phyloP scores from a whole-genome alignment of 768 basidiomycete species.

The Lactifluus pinguis region DNA sequence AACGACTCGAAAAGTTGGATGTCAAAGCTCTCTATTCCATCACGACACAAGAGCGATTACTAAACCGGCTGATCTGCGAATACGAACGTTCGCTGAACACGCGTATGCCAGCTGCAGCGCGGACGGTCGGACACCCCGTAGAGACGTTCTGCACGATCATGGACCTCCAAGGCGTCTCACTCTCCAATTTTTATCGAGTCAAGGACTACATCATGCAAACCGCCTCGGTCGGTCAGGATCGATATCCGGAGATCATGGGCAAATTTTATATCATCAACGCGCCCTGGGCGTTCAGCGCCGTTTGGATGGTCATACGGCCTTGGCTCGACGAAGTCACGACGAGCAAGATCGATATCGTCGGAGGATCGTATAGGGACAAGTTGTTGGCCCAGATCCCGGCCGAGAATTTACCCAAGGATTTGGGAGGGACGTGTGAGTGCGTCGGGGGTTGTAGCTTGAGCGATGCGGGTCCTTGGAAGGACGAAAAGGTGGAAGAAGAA shows the following conservation, averaged over 20 bases:
- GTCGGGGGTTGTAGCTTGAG: constrained; percentile 74
- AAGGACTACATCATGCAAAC: constrained; percentile 84
- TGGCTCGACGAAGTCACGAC: constrained; percentile 97
- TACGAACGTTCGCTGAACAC: constrained; percentile 83
- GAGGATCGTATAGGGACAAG: constrained; percentile 65
- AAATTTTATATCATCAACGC: constrained; percentile 99
- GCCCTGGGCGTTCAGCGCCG: constrained; percentile 83
- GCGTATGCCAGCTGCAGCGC: constrained; percentile 74
- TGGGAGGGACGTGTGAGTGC: constrained; percentile 80
- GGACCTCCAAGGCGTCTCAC: constrained; percentile 64
- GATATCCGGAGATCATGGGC: constrained; percentile 93
- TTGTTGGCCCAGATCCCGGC: constrained; percentile 73
- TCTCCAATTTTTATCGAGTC: constrained; percentile 81
- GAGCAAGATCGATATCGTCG: constrained; percentile 85
- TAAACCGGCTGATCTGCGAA: constrained; percentile 82
- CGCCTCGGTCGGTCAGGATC: constrained; percentile 73
- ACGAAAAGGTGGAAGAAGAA: constrained; percentile 24
- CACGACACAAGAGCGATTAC: constrained; percentile 81
- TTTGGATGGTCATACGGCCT: constrained; percentile 83
- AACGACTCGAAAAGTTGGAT: constrained; percentile 86
- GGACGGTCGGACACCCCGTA: constrained; percentile 70
- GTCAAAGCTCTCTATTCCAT: constrained; percentile 69
- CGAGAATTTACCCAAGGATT: constrained; percentile 76
- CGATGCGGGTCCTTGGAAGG: constrained; percentile 90
- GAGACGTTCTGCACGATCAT: constrained; percentile 98